phyloP scores from a whole-genome alignment of 2,329 filamentous ascomycete genomes.

The Penicillium italicum region DNA sequence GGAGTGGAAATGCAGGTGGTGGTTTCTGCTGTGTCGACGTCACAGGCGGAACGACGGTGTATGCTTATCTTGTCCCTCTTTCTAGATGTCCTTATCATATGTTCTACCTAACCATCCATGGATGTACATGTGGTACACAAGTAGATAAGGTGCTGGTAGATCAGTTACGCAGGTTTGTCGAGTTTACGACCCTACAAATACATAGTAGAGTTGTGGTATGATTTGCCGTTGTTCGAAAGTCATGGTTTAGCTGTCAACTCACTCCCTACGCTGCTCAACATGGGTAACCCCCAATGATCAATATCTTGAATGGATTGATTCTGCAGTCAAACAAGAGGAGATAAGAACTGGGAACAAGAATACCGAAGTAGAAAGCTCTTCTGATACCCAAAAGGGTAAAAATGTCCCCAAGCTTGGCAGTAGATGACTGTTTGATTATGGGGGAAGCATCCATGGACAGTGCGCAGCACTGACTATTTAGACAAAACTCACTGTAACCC shows the following conservation, averaged over 20 bases:
- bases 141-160: neutral
- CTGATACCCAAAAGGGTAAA: constrained; percentile 32
- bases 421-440: neutral
- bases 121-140: neutral
- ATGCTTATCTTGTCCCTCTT: neutral
- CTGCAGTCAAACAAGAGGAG: neutral
- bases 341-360: constrained; percentile 18
- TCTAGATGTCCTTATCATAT: neutral
- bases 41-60: constrained; percentile 1
- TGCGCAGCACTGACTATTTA: neutral
- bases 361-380: constrained; percentile 25
- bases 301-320: neutral
- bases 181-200: neutral
- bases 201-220: neutral
- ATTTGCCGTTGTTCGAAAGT: neutral
- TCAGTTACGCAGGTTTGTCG: neutral
- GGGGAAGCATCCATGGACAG: neutral
- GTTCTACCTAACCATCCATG: neutral
- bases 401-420: constrained; percentile 26
- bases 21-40: neutral
- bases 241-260: neutral
- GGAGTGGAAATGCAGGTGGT: constrained; percentile 21
- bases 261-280: neutral
- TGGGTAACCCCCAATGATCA: neutral
- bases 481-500: neutral